Evolutionary conservation across 371 early-diverging fungal species (phyloP), one percentile per base, ranked within the genome.

Genomic region (Syncephalis fuscata): DNA sequence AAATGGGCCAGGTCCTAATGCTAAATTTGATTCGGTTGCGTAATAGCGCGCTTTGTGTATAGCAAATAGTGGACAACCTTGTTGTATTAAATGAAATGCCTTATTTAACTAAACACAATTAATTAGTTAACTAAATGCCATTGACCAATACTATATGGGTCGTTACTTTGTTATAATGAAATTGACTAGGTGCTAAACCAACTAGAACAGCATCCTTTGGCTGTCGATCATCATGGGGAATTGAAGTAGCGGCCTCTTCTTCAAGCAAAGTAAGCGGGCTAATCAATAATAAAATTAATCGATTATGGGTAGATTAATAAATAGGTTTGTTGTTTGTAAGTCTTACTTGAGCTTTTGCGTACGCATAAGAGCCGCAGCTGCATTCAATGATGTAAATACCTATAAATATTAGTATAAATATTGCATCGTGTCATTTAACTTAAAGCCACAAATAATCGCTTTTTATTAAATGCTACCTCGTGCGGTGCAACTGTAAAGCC

Each of bases 1-100:
- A 67, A 88, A 90, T 9, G 82, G 80, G 5, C 91, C 91, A 1
- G 88, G 91, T 0, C 91, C 91, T 53, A 90, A 55, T 1, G 80
- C 73, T 20, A 90, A 60, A 11, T 65, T 62, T 39, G 71, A 69
- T 11, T 70, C 66, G 41, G 72, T 73, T 21, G 82, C 81, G 58
- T 73, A 76, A 55, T 82, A 83, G 48, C 67, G 75, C 3, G 77
- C 87, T 50, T 81, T 79, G 56, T 90, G 91, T 1, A 86, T 78
- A 8, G 85, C 88, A 47, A 88, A 70, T 44, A 86, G 50, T 5
- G 67, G 55, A 1, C 63, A 64, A 0, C 65, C 65, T 14, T 16
- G 16, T 21, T 2, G 40, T 9, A 22, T 43, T 8, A 44, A 44
- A 11, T 19, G 23, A 19, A 20, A 15, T 45, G 37, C 43, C 7